Evolutionary conservation across 345 rosid species (phyloP).

Genomic region (Noccaea bulbosa): DNA sequence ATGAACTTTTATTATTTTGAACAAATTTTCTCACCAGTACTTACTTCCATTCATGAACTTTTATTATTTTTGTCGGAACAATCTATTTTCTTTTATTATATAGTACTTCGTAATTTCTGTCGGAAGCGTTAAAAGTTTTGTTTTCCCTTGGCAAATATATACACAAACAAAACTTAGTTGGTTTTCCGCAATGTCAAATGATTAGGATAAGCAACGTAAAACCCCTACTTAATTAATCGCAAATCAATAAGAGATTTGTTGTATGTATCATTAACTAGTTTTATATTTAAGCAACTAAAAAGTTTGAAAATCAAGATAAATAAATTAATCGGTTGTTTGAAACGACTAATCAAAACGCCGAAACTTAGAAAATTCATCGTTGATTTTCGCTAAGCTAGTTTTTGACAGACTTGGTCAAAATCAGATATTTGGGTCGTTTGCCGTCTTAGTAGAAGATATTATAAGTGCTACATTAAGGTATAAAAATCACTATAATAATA

Average conservation of each 20-base stretch:
- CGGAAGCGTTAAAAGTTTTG: neutral
- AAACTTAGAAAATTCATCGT: neutral
- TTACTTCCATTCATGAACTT: conserved; percentile 30
- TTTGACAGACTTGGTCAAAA: neutral
- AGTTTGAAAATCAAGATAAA: neutral
- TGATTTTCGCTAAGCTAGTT: neutral
- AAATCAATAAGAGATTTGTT: neutral
- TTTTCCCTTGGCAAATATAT: neutral
- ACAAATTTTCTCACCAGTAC: conserved; percentile 23
- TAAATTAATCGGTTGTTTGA: too few species aligned
- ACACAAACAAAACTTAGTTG: neutral
- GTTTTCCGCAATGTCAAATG: neutral
- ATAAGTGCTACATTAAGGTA: neutral
- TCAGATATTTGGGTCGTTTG: neutral
- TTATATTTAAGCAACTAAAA: neutral
- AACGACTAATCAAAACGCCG: too few species aligned
- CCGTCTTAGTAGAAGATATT: neutral
- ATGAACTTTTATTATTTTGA: conserved; percentile 24
- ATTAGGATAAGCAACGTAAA: too few species aligned
- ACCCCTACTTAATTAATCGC: too few species aligned
- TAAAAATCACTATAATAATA: neutral
- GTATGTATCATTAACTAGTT: neutral
- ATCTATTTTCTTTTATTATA: neutral
- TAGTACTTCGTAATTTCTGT: neutral
- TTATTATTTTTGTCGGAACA: conserved; percentile 24